A percentile compares a stretch with the other conserved stretches of the same genome.
Conservation (phyloP, 805 yeast species). For the Ogataea pignaliae region DNA sequence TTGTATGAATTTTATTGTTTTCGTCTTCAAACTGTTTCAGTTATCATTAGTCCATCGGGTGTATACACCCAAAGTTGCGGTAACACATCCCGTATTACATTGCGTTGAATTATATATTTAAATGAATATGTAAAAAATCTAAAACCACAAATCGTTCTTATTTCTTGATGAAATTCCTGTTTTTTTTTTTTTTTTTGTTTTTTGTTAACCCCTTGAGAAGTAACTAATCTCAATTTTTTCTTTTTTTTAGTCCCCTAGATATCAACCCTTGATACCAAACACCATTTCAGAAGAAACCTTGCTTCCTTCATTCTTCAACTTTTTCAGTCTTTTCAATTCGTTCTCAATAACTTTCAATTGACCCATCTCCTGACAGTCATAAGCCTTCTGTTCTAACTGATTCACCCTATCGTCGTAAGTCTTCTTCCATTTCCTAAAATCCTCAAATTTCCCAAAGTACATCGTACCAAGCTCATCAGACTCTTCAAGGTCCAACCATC, state of each 20-base stretch:
- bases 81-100: no score
- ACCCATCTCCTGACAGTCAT: constrained; percentile 10
- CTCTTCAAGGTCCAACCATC: constrained; percentile 2
- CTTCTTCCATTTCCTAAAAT: constrained; percentile 23
- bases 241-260: neutral
- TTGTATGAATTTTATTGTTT: no score
- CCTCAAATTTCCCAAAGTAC: constrained; percentile 22
- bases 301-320: constrained; percentile 6
- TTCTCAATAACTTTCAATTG: constrained; percentile 14
- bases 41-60: no score
- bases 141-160: no score
- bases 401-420: constrained; percentile 8
- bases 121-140: no score
- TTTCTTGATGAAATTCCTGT: no score
- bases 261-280: constrained; percentile 10
- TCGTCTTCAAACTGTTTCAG: no score
- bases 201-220: no score
- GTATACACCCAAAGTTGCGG: no score
- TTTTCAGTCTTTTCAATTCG: constrained; percentile 12
- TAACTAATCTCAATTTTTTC: no score
- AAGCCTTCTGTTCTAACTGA: constrained; percentile 16
- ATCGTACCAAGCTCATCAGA: constrained; percentile 20
- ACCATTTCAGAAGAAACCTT: constrained; percentile 4
- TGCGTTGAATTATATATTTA: no score
- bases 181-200: no score